Conservation (phyloP, 345 rosid genomes). For the Pugionium cornutum region DNA sequence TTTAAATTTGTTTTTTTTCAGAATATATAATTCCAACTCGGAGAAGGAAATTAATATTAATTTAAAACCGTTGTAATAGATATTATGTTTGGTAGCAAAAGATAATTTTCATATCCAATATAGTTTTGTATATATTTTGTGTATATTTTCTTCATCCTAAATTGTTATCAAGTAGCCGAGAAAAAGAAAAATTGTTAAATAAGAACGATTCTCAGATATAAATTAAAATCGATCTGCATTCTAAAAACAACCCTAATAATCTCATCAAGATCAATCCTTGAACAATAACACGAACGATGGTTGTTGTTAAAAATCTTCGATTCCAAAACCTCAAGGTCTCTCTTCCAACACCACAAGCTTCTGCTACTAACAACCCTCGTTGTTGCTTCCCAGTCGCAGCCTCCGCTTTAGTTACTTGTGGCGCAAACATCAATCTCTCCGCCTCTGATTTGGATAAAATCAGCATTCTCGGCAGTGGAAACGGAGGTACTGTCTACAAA, state of each 20-base stretch:
- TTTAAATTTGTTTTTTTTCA: too few species aligned
- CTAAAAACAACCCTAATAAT: neutral
- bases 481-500: conserved; percentile 79
- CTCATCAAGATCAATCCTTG: conserved; percentile 6
- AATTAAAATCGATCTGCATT: neutral
- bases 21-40: too few species aligned
- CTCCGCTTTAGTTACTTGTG: conserved; percentile 10
- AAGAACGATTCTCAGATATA: conserved; percentile 1
- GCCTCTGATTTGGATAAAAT: conserved; percentile 57
- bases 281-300: conserved; percentile 44
- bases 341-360: conserved; percentile 27
- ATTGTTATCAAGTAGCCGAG: too few species aligned
- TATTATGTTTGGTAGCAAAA: too few species aligned
- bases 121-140: too few species aligned
- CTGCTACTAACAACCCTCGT: conserved; percentile 29
- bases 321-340: conserved; percentile 70
- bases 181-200: too few species aligned
- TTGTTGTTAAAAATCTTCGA: conserved; percentile 56
- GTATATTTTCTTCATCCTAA: too few species aligned
- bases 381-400: conserved; percentile 15
- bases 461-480: conserved; percentile 72
- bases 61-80: too few species aligned
- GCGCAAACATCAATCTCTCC: conserved; percentile 25
- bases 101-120: too few species aligned
- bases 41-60: too few species aligned